Percentiles rank a stretch among this genome's conserved stretches.
Evolutionary conservation across 495 filamentous ascomycete genomes (phyloP).

Genomic region (Penicillium pancosmium): DNA sequence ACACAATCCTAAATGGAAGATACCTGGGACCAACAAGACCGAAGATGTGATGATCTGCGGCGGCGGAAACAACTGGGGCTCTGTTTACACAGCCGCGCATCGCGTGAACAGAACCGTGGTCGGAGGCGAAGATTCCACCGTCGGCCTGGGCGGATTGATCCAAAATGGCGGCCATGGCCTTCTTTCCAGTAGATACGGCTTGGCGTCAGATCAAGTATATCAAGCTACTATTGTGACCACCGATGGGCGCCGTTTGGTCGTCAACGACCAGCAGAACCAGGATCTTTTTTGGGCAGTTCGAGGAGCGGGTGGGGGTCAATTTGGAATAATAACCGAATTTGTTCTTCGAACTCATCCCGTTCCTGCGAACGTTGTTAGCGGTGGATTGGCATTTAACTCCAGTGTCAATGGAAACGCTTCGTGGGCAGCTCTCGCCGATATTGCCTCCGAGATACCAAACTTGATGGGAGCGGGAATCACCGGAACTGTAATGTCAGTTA

Average conservation of each 20-base stretch:
- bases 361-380: constrained; percentile 26
- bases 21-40: constrained; percentile 23
- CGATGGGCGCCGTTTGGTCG: constrained; percentile 46
- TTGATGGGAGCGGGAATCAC: constrained; percentile 34
- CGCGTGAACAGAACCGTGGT: constrained; percentile 22
- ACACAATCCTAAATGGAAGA: constrained; percentile 24
- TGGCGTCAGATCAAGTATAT: constrained; percentile 48
- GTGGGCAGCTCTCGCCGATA: constrained; percentile 46
- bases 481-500: constrained; percentile 11
- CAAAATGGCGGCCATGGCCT: constrained; percentile 57
- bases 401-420: constrained; percentile 33
- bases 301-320: constrained; percentile 31
- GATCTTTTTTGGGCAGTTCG: constrained; percentile 58
- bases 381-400: constrained; percentile 29
- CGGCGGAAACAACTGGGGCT: constrained; percentile 27
- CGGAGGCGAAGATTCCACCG: constrained; percentile 28
- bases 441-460: constrained; percentile 42
- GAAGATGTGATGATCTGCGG: constrained; percentile 30
- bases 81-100: constrained; percentile 16
- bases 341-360: constrained; percentile 45
- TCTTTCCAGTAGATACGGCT: constrained; percentile 18
- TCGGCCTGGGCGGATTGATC: constrained; percentile 52
- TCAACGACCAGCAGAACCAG: constrained; percentile 47
- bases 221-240: constrained; percentile 56
- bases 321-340: constrained; percentile 42